These are phyloP conservation scores for Paralagenidium karlingii DNA, from an alignment of 352 stramenopile species.

Conservation along the genomic window DNA sequence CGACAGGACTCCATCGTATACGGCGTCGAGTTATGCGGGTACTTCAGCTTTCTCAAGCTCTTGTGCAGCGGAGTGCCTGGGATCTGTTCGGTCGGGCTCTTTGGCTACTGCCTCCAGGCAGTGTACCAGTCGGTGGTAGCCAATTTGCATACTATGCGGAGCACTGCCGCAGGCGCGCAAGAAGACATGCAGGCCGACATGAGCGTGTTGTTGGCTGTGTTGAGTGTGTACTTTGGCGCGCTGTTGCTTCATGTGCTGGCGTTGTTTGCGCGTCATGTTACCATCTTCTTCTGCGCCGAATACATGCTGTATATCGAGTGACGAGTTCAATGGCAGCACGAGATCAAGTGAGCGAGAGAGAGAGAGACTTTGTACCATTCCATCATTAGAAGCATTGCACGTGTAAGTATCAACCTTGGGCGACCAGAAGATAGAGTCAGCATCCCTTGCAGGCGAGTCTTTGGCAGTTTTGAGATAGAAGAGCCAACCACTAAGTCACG, in stretches of 20 bases:
- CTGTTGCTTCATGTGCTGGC: constrained; percentile 33
- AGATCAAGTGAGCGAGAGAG: no score
- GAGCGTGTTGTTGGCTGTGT: constrained; percentile 20
- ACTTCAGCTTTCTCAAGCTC: constrained; percentile 42
- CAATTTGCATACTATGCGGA: not conserved
- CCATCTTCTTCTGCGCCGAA: constrained; percentile 61
- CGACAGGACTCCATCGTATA: constrained; percentile 16
- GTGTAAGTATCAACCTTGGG: no score
- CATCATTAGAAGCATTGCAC: no score
- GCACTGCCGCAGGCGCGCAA: constrained; percentile 1
- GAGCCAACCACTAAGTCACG: no score
- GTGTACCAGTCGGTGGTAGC: not conserved
- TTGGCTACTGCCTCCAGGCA: constrained; percentile 22
- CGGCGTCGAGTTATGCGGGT: constrained; percentile 31
- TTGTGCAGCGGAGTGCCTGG: constrained; percentile 30
- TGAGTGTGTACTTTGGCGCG: constrained; percentile 36
- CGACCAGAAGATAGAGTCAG: no score
- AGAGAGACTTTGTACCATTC: no score
- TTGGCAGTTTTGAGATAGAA: no score
- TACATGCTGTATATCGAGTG: constrained; percentile 48
- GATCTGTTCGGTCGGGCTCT: constrained; percentile 20
- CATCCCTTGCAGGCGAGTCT: no score
- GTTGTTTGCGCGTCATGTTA: constrained; percentile 42
- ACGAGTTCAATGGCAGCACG: no score
- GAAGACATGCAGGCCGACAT: constrained; percentile 23